These are phyloP conservation scores for Trichoderma asperellum DNA, from an alignment of 2,329 filamentous ascomycete genomes.

Conservation along the genomic window DNA sequence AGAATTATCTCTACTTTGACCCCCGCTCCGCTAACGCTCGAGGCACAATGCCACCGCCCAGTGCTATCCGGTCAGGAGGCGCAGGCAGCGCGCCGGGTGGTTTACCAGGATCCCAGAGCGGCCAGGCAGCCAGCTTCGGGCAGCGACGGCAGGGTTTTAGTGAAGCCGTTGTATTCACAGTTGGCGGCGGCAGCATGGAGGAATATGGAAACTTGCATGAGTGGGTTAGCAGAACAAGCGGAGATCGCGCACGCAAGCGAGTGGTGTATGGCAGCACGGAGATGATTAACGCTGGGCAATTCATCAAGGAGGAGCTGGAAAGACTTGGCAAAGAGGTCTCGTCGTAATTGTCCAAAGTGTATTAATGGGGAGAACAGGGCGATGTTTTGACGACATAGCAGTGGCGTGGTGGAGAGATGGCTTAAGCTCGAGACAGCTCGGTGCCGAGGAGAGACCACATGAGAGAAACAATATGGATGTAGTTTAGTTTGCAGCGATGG, in stretches of 20 bases:
- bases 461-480: neutral
- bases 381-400: conserved; percentile 1
- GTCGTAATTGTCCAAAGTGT: conserved; percentile 35
- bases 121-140: conserved; percentile 83
- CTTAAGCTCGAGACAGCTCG: neutral
- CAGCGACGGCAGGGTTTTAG: conserved; percentile 87
- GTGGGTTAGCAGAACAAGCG: conserved; percentile 79
- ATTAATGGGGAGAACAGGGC: neutral
- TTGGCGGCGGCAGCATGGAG: conserved; percentile 96
- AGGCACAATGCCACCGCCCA: conserved; percentile 85
- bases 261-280: conserved; percentile 96
- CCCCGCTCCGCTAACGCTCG: conserved; percentile 90
- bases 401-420: neutral
- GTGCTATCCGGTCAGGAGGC: conserved; percentile 56
- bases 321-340: conserved; percentile 62
- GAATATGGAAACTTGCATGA: conserved; percentile 98
- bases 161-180: conserved; percentile 91
- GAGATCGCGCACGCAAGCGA: conserved; percentile 68
- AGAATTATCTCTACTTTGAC: conserved; percentile 96
- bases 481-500: neutral
- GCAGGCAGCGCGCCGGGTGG: conserved; percentile 51
- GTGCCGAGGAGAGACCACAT: no score
- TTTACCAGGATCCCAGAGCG: conserved; percentile 58
- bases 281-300: conserved; percentile 69
- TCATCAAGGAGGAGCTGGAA: conserved; percentile 67